phyloP scores from a whole-genome alignment of 2,329 filamentous ascomycete species.

The Tolypocladium cylindrosporum region DNA sequence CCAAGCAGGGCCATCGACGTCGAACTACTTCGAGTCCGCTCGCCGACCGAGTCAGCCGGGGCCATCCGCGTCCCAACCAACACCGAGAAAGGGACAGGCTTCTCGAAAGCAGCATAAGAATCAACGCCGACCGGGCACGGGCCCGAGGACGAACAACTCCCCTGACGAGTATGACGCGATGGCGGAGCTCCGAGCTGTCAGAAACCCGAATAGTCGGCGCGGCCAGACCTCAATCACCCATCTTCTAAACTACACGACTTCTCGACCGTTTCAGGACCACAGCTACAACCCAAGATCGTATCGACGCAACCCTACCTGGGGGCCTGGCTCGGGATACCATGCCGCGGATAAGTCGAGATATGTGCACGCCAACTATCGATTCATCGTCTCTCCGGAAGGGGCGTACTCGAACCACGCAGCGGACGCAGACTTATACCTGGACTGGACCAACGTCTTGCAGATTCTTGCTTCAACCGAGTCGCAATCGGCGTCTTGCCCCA shows the following conservation, averaged over 20 bases:
- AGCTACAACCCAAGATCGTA: slow-evolving; percentile 43
- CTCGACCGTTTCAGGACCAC: slow-evolving; percentile 56
- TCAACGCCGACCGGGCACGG: slow-evolving; percentile 56
- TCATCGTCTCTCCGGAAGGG: slow-evolving; percentile 77
- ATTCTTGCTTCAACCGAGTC: slow-evolving; percentile 85
- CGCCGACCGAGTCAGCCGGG: slow-evolving; percentile 35
- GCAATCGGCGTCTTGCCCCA: slow-evolving; percentile 82
- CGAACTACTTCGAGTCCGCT: slow-evolving; percentile 39
- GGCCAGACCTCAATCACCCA: slow-evolving; percentile 97
- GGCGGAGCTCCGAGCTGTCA: slow-evolving; percentile 60
- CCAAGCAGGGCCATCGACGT: slow-evolving; percentile 30
- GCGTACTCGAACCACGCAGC: slow-evolving; percentile 71
- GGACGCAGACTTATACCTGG: slow-evolving; percentile 80
- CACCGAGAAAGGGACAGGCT: slow-evolving; percentile 66
- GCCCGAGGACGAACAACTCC: slow-evolving; percentile 21
- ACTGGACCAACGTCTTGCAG: slow-evolving; percentile 86
- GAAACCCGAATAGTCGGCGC: slow-evolving; percentile 58
- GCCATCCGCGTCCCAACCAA: slow-evolving; percentile 17
- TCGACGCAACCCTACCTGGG: slow-evolving; percentile 70
- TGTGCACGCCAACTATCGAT: slow-evolving; percentile 93
- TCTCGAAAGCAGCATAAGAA: slow-evolving; percentile 75
- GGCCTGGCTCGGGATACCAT: slow-evolving; percentile 80
- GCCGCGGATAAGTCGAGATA: slow-evolving; percentile 82
- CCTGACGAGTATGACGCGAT: slow-evolving; percentile 76
- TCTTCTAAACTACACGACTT: slow-evolving; percentile 81